Base-by-base conservation (phyloP, 208 protist genomes). In the Entamoeba nuttalli region DNA sequence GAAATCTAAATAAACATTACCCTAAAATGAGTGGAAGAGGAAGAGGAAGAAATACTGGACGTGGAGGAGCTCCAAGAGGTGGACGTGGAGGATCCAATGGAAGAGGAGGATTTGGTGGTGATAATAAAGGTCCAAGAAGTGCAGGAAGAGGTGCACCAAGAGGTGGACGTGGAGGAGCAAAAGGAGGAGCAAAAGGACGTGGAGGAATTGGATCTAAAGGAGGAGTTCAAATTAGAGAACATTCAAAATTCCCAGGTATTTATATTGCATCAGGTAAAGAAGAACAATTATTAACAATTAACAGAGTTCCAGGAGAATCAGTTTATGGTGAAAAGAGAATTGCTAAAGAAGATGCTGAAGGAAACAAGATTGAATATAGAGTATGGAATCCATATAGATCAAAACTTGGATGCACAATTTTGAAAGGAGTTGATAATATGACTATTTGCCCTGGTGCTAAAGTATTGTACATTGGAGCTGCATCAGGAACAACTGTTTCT, bases 251-350 rank as follows among this genome's bases (percentile, higher is more conserved):
- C 84, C 96, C 97, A 30, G 99, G 99, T 97, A 98, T 99, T 19
- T 97, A 99, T 53, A 98, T 99, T 35, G 98, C 99, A 96, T 98
- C 98, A 35, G 98, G 99, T 96, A 98, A 98, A 96, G 98, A 99
- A 55, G 99, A 99, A 96, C 98, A 98, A 41, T 97, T 99, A 19
- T 98, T 99, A 44, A 99, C 99, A 4, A 97, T 98, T 11, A 99
- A 99, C 97, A 98, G 99, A 96, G 98, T 98, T 51, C 98, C 98
- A 52, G 99, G 99, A 7, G 98, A 99, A 94, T 98, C 98, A 62
- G 99, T 99, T 2, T 99, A 99, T 96, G 99, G 98, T 41, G 99
- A 99, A 97, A 99, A 99, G 97, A 97, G 99, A 73, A 98, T 99
- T 94, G 97, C 96, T 9, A 98, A 98, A 51, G 98, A 99, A 69